Evolutionary conservation across 305 asterid species (phyloP).

Genomic region (Fraxinus sp.): DNA sequence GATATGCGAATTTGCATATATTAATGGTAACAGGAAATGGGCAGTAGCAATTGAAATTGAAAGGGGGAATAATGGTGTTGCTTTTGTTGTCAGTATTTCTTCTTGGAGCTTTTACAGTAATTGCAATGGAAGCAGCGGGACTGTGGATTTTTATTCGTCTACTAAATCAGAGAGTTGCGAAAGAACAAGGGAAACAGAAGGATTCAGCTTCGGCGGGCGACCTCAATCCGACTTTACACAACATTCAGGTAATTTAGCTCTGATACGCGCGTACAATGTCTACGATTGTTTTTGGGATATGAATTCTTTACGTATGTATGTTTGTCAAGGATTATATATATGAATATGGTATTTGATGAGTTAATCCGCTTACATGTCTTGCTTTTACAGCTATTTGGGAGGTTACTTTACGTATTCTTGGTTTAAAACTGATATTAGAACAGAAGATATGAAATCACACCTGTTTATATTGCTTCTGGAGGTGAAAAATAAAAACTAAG

Average conservation of each 20-base stretch:
- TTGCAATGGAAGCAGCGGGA: conserved; percentile 52
- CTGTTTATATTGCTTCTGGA: background rate
- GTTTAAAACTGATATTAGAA: background rate
- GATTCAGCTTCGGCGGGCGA: conserved; percentile 30
- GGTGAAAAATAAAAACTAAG: background rate
- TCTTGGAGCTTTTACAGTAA: conserved; percentile 57
- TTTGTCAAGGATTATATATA: background rate
- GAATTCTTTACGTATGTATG: background rate
- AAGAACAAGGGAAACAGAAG: conserved; percentile 33
- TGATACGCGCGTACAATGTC: background rate
- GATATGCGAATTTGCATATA: background rate
- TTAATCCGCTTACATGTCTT: background rate
- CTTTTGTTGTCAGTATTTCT: conserved; percentile 45
- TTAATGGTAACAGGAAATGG: background rate
- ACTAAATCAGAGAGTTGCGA: conserved; percentile 42
- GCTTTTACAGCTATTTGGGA: background rate
- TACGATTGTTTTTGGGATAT: conserved; percentile 9
- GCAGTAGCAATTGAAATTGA: background rate
- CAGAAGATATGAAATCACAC: background rate
- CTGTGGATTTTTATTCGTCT: conserved; percentile 54
- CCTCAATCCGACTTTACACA: conserved; percentile 46
- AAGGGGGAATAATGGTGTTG: conserved; percentile 35
- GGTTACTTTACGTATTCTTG: background rate
- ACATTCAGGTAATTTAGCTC: conserved; percentile 56
- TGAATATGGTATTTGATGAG: background rate